Evolutionary conservation across 2,329 filamentous ascomycete species (phyloP).

Genomic region (Penicillium frequentans): DNA sequence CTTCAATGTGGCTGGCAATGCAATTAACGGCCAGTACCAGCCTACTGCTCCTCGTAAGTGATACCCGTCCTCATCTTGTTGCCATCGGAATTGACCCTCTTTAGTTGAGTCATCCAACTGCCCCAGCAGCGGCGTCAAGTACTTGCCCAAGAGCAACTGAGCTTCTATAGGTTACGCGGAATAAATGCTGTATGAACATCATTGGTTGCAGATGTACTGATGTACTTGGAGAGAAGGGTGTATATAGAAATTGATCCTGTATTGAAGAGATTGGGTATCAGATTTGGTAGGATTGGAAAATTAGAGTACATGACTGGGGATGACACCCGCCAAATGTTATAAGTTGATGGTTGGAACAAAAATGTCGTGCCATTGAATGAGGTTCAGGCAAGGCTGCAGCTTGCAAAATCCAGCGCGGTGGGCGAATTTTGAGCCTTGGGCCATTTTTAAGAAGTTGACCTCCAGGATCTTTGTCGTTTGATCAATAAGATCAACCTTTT

Average conservation of each 20-base stretch:
- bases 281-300: not conserved
- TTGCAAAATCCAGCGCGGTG: not conserved
- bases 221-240: not conserved
- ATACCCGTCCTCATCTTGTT: not conserved
- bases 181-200: not conserved
- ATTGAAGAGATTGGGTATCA: not conserved
- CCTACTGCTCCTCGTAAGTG: conserved; percentile 51
- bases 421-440: not conserved
- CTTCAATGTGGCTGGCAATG: conserved; percentile 53
- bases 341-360: not conserved
- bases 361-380: not conserved
- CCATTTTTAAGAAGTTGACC: not conserved
- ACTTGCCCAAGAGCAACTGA: conserved; percentile 56
- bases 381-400: not conserved
- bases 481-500: not conserved
- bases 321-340: not conserved
- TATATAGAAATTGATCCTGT: not conserved
- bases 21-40: conserved; percentile 63
- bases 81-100: not conserved
- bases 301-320: not conserved
- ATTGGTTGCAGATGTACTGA: not conserved
- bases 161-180: not conserved
- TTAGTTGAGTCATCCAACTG: conserved; percentile 55
- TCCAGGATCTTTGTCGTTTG: not conserved
- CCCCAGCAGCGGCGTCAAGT: conserved; percentile 62